A percentile compares a stretch with the other conserved stretches of the same genome.
Conservation (phyloP, 345 rosid genomes). For the Psidium guajava region DNA sequence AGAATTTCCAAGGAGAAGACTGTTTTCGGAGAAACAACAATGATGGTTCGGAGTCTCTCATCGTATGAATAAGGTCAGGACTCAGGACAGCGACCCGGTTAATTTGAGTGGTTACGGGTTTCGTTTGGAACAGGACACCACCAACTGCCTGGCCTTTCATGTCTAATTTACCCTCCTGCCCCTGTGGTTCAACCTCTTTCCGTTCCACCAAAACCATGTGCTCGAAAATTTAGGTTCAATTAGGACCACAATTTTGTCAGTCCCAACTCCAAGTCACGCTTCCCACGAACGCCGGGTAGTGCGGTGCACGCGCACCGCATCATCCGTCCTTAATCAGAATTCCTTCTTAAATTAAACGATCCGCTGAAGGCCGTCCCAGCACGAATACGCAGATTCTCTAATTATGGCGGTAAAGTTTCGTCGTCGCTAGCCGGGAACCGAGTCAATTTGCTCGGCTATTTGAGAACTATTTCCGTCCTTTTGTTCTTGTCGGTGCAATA, state of each 20-base stretch:
- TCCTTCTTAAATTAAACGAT: neutral
- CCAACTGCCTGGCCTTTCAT: neutral
- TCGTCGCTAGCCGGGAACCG: neutral
- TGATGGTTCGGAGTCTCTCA: neutral
- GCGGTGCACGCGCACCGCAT: neutral
- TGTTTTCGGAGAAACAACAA: neutral
- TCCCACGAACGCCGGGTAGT: neutral
- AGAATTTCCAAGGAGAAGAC: neutral
- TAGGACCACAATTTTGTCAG: neutral
- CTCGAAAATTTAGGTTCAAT: neutral
- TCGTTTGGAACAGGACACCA: neutral
- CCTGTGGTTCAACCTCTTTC: neutral
- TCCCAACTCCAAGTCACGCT: neutral
- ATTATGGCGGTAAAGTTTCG: accelerated
- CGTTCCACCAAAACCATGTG: neutral
- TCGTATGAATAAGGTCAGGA: neutral
- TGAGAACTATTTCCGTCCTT: neutral
- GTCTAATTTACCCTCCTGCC: neutral
- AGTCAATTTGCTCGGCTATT: neutral
- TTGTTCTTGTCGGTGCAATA: neutral
- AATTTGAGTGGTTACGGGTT: neutral
- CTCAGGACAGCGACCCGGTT: neutral
- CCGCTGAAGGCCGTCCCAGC: accelerated
- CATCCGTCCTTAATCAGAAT: neutral
- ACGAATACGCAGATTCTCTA: accelerated